Evolutionary conservation across 179 eudicot genomes (phyloP).

Genomic region (Vitellaria paradoxa): DNA sequence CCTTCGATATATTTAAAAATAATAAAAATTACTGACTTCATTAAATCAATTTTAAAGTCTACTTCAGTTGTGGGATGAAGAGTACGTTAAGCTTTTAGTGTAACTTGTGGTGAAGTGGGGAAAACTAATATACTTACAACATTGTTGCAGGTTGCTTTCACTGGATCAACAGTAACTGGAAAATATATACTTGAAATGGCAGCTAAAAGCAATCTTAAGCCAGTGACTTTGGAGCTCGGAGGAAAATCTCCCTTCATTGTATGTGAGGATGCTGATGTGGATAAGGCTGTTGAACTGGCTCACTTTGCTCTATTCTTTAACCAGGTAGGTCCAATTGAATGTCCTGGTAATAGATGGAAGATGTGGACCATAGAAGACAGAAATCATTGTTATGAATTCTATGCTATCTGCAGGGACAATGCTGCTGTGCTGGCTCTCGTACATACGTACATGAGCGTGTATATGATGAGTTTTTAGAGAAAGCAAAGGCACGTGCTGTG

Average conservation of each 20-base stretch:
- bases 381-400: background rate
- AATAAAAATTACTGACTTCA: background rate
- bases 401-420: constrained; percentile 54
- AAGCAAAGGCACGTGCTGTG: constrained; percentile 62
- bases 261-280: constrained; percentile 78
- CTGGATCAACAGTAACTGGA: constrained; percentile 66
- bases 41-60: background rate
- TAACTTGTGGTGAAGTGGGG: background rate
- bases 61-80: background rate
- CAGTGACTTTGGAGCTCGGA: constrained; percentile 73
- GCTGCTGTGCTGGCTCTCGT: constrained; percentile 78
- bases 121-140: no score
- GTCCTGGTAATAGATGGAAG: background rate
- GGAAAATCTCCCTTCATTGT: constrained; percentile 86
- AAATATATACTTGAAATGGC: constrained; percentile 52
- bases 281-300: constrained; percentile 68
- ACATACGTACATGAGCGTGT: constrained; percentile 66
- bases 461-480: constrained; percentile 65
- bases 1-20: background rate
- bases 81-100: background rate
- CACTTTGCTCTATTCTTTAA: constrained; percentile 78
- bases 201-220: constrained; percentile 66
- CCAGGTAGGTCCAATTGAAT: constrained; percentile 39
- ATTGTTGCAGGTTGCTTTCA: constrained; percentile 62
- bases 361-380: background rate